phyloP scores from a whole-genome alignment of 1,284 basidiomycete genomes.

The Marasmius fiardii region DNA sequence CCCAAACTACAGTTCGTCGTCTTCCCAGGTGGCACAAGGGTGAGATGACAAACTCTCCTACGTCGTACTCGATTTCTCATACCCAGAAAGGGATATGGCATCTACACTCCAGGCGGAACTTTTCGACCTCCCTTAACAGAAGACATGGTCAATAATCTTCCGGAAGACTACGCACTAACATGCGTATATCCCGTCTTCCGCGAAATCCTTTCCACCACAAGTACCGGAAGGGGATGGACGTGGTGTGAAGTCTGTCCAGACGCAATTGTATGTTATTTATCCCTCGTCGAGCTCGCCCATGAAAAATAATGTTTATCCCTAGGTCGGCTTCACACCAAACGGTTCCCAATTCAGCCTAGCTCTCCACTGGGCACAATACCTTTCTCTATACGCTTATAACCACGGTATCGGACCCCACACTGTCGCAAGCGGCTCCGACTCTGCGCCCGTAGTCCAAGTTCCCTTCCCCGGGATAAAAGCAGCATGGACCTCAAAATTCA shows the following conservation, averaged over 20 bases:
- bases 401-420: slow-evolving; percentile 16
- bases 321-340: slow-evolving; percentile 17
- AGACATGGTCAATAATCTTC: slow-evolving; percentile 15
- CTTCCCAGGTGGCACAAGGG: slow-evolving; percentile 14
- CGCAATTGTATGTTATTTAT: slow-evolving; percentile 11
- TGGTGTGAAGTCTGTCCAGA: slow-evolving; percentile 16
- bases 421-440: too few relatives aligned
- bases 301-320: too few relatives aligned
- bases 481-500: slow-evolving; percentile 13
- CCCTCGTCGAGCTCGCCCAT: too few relatives aligned
- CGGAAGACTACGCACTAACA: neutral
- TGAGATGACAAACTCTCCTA: too few relatives aligned
- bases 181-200: slow-evolving; percentile 9
- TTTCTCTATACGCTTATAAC: slow-evolving; percentile 14
- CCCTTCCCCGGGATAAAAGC: slow-evolving; percentile 15
- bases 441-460: too few relatives aligned
- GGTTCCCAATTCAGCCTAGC: slow-evolving; percentile 17
- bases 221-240: slow-evolving; percentile 16
- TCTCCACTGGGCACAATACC: slow-evolving; percentile 17
- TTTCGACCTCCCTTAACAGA: slow-evolving; percentile 14
- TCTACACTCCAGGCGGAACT: slow-evolving; percentile 14
- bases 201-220: slow-evolving; percentile 11
- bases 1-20: slow-evolving; percentile 16
- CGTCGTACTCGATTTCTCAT: too few relatives aligned
- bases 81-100: slow-evolving; percentile 15